Conservation (phyloP, 2,329 filamentous ascomycete genomes). For the Colletotrichum abscissum region DNA sequence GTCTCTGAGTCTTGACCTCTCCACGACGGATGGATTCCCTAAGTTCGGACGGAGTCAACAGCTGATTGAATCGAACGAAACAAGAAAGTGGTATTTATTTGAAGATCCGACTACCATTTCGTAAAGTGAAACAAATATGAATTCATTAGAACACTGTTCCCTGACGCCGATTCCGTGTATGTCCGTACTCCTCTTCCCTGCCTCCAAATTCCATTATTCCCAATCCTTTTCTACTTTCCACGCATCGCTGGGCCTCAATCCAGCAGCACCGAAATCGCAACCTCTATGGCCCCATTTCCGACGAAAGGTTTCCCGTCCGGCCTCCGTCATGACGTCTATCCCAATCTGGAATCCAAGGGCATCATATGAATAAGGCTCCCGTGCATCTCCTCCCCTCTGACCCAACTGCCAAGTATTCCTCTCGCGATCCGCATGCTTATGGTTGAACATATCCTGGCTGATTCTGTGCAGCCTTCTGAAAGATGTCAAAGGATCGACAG, state of each 20-base stretch:
- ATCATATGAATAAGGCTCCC: conserved; percentile 64
- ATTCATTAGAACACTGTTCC: not conserved
- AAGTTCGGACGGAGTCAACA: too few relatives aligned
- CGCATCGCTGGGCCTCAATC: conserved; percentile 54
- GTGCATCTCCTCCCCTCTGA: conserved; percentile 59
- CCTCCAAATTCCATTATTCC: conserved; percentile 22
- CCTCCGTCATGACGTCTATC: conserved; percentile 58
- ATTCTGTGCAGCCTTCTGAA: conserved; percentile 36
- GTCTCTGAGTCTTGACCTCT: too few relatives aligned
- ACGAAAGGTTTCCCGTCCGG: conserved; percentile 52
- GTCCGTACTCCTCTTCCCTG: not conserved
- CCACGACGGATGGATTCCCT: too few relatives aligned
- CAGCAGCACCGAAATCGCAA: conserved; percentile 52
- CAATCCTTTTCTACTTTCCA: conserved; percentile 59
- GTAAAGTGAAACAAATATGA: not conserved
- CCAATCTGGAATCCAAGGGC: conserved; percentile 55
- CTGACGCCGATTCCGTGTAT: not conserved
- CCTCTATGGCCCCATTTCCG: conserved; percentile 60
- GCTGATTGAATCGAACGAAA: too few relatives aligned
- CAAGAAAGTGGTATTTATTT: not conserved
- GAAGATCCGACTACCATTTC: not conserved
- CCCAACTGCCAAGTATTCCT: conserved; percentile 65
- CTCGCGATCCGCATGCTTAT: conserved; percentile 51
- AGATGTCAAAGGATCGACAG: conserved; percentile 14
- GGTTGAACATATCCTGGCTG: conserved; percentile 51